Base-by-base conservation (phyloP, 441 rosid genomes). In the Erysimum cheiri region DNA sequence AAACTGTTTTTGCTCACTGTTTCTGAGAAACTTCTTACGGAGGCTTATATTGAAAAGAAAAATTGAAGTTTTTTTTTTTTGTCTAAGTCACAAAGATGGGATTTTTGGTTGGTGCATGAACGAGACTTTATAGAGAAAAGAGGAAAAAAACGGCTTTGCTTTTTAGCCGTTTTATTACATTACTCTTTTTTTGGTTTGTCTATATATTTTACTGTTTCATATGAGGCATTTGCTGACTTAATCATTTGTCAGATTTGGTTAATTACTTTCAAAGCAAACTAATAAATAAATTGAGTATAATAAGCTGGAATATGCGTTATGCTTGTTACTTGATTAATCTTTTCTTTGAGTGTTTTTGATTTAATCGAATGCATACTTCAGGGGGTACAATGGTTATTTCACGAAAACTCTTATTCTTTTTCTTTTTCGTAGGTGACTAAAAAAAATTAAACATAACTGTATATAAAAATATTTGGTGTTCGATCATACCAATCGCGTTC, bases 101-200 rank as follows among this genome's bases (percentile, higher is more conserved):
- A 60, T 37, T 29, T 61, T 37, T 54, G 54, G 62, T 47, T 54
- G 52, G 74, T 75, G 78, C 60, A 22, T 48, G 70, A 47, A 55
- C 12, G 47, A 63, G 66, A 48, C 47, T 75, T 75, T 75, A 64
- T 75, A 70, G 62, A 57, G 67, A 50, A 50, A 36, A 47, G 43
- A 49, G 15, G 35, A 47, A 60, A 62, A 41, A 75, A 64, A 49
- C 55, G 61, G 79, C 41, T 70, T 57, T 24, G 60, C 73, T 33
- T 35, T 69, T 69, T 58, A 2, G 24, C 58, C 64, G 24, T 58
- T 57, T 60, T 12, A 15, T 73, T 66, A 50, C 14, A 43, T 59
- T 22, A 32, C 17, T 47, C 26, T 11, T 10, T 46, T 35, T 36
- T 24, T 24, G 15, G 14, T 15, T 33, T 17, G 36, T 14, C 8